Evolutionary conservation across 331 rosid genomes (phyloP), one percentile per base, ranked within the genome.

Genomic region (Malus hybrid): DNA sequence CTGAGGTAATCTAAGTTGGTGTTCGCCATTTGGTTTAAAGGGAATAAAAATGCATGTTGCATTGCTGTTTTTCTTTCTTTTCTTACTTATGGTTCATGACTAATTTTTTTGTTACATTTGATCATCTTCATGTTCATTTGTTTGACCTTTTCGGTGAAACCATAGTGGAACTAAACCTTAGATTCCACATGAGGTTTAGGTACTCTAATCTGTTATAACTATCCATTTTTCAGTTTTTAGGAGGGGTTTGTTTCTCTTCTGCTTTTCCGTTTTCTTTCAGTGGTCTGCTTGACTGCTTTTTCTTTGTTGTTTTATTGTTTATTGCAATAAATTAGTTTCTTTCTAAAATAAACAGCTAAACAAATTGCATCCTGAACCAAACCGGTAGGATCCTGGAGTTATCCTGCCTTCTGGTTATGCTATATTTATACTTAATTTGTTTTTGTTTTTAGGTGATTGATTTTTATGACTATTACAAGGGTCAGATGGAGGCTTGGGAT

Each of bases 401-500:
- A 58, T 24, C 42, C 42, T 11, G 28, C 58, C 26, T 60, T 39
- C 39, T 73, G 56, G 52, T 36, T 48, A 24, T 58, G 29, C 48
- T 52, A 29, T 18, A 30, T 30, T 33, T 53, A 13, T 68, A 24
- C 63, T 62, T 16, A 62, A 29, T 13, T 48, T 53, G 26, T 66
- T 50, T 57, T 19, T 33, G 70, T 10, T 66, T 75, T 68, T 84
- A 94, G 99, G 99, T 80, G 53, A 44, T 82, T 84, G 96, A 94
- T 83, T 94, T 94, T 82, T 94, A 92, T 80, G 97, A 94, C 84
- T 94, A 90, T 87, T 94, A 94, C 92, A 92, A 94, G 86, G 99
- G 99, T 88, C 99, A 94, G 87, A 94, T 94, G 99, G 99, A 94
- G 84, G 89, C 99, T 76, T 94, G 99, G 99, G 99, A 94, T 83